A percentile compares a stretch with the other conserved stretches of the same genome.
Conservation (phyloP, 1,139 yeast genomes). For the Taphrina communis region DNA sequence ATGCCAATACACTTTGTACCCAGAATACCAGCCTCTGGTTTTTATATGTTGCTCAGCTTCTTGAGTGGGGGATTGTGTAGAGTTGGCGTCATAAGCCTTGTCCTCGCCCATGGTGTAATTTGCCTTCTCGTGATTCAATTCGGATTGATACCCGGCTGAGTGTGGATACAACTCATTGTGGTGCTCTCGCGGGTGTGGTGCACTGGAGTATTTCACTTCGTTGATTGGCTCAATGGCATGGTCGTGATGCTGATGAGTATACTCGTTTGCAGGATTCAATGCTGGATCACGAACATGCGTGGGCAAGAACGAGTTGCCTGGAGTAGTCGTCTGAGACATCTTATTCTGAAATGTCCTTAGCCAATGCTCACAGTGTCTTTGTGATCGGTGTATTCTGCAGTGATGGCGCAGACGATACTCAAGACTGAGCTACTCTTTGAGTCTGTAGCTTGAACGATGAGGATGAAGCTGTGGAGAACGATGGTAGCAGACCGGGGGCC, state of each 20-base stretch:
- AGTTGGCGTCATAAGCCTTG: conserved; percentile 20
- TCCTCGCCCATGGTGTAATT: conserved; percentile 14
- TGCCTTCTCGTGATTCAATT: not conserved
- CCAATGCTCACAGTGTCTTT: no score
- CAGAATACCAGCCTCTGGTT: conserved; percentile 37
- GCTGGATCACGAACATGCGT: conserved; percentile 36
- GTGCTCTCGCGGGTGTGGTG: conserved; percentile 30
- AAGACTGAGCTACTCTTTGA: no score
- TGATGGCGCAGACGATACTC: no score
- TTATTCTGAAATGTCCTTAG: not conserved
- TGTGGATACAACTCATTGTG: conserved; percentile 21
- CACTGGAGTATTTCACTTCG: conserved; percentile 27
- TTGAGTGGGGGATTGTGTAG: conserved; percentile 19
- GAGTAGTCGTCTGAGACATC: conserved; percentile 30
- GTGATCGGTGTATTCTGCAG: no score
- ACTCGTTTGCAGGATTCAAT: conserved; percentile 30
- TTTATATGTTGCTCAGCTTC: conserved; percentile 16
- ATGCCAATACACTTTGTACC: conserved; percentile 35
- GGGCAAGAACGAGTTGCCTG: conserved; percentile 37
- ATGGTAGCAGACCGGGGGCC: not conserved
- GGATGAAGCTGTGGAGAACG: not conserved
- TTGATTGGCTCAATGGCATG: conserved; percentile 35
- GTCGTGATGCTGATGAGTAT: conserved; percentile 29
- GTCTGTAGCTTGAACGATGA: no score
- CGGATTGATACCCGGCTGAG: conserved; percentile 2